Evolutionary conservation across 495 filamentous ascomycete species (phyloP), one percentile per base, ranked within the genome.

Genomic region (Annulohypoxylon maeteangense): DNA sequence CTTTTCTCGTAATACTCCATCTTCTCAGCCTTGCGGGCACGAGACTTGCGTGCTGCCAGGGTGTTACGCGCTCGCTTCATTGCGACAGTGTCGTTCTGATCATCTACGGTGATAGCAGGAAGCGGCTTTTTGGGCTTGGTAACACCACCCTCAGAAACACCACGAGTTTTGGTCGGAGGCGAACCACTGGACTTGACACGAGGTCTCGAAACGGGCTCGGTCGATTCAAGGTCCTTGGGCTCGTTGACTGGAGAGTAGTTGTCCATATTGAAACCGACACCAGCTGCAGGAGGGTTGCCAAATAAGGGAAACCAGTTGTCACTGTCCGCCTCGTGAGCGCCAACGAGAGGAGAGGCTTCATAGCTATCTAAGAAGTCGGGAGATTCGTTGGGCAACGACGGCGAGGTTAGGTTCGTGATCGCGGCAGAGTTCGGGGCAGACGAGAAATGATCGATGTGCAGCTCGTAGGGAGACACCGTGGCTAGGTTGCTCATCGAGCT

Each of bases 51-150:
- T 68, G 95, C 95, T 48, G 95, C 95, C 80, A 95, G 85, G 12
- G 95, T 99, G 80, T 99, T 99, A 63, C 94, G 90, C 34, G 94
- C 95, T 69, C 95, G 93, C 87, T 98, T 98, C 84, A 93, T 87
- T 8, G 92, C 93, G 12, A 92, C 78, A 0, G 81, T 80, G 74
- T 94, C 92, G 32, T 76, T 79, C 0, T 91, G 90, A 75, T 98
- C 94, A 32, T 90, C 88, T 16, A 92, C 85, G 25, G 85, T 81
- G 77, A 98, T 92, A 7, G 92, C 91, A 57, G 92, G 90, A 23
- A 97, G 85, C 42, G 92, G 90, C 83, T 93, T 93, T 74, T 92
- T 87, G 50, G 90, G 87, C 63, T 90, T 87, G 58, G 91, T 89
- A 66, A 90, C 76, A 71, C 81, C 86, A 50, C 95, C 89, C 63